Conservation (phyloP, 768 basidiomycete genomes). For the Lactarius hatsudake region DNA sequence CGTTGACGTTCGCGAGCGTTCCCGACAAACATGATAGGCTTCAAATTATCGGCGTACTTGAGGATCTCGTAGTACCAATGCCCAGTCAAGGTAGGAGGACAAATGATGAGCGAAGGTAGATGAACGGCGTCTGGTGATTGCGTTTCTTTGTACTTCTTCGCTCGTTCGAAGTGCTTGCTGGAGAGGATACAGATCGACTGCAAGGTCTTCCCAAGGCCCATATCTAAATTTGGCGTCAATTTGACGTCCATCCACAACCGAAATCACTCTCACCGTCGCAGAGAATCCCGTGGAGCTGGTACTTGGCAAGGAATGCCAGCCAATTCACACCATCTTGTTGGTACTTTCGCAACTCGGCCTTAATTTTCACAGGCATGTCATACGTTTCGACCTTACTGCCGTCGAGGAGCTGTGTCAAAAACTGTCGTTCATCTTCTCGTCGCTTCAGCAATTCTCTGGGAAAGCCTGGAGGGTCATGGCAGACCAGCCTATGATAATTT, state of each 20-base stretch:
- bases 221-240: conserved; percentile 54
- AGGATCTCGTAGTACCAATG: conserved; percentile 99
- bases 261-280: conserved; percentile 74
- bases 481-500: conserved; percentile 68
- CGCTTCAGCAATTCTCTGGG: conserved; percentile 82
- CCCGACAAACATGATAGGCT: conserved; percentile 86
- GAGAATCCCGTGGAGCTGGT: conserved; percentile 95
- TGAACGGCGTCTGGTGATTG: conserved; percentile 74
- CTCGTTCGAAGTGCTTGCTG: conserved; percentile 88
- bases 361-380: conserved; percentile 78
- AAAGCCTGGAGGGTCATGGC: conserved; percentile 94
- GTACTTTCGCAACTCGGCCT: conserved; percentile 93
- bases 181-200: conserved; percentile 97
- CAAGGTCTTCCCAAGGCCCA: conserved; percentile 97
- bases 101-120: conserved; percentile 91
- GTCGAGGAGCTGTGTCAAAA: conserved; percentile 90
- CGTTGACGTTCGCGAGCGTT: conserved; percentile 75
- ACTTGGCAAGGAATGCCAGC: conserved; percentile 97
- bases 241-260: neutral
- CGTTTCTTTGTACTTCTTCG: conserved; percentile 61
- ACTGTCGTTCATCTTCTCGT: conserved; percentile 84
- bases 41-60: conserved; percentile 84
- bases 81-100: conserved; percentile 95
- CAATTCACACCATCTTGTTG: conserved; percentile 99
- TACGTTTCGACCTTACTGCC: conserved; percentile 94